Conservation (phyloP, 768 basidiomycete species). For the Tricholoma matsutake region DNA sequence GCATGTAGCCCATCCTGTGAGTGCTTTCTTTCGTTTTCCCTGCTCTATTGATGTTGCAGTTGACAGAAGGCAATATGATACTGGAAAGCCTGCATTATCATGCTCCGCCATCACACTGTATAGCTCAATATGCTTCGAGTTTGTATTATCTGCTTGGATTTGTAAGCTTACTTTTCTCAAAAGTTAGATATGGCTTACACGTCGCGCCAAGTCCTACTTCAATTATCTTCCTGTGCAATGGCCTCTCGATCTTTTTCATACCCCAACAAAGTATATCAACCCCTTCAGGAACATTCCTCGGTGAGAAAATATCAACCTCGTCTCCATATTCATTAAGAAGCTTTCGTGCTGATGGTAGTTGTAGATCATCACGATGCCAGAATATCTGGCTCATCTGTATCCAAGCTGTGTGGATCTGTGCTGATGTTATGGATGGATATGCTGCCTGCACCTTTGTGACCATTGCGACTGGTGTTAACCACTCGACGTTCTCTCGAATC, state of each 20-base stretch:
- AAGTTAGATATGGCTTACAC: constrained; percentile 3
- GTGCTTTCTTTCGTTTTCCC: too few species aligned
- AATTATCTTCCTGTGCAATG: too few species aligned
- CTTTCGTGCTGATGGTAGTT: neutral
- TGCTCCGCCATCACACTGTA: constrained; percentile 14
- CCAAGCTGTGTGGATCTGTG: constrained; percentile 26
- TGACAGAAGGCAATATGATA: constrained; percentile 24
- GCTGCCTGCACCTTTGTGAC: constrained; percentile 31
- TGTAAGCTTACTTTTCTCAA: neutral
- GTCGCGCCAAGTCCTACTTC: too few species aligned
- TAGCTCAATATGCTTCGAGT: constrained; percentile 23
- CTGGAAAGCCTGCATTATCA: constrained; percentile 24
- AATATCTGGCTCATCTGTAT: constrained; percentile 22
- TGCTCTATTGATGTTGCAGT: constrained; percentile 7
- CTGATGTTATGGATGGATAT: constrained; percentile 23
- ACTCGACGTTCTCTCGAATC: neutral
- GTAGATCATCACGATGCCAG: constrained; percentile 22
- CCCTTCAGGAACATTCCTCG: too few species aligned
- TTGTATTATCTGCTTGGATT: constrained; percentile 19
- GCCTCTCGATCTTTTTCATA: too few species aligned
- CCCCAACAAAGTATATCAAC: too few species aligned
- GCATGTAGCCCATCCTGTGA: too few species aligned
- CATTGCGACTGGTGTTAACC: constrained; percentile 16
- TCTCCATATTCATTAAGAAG: too few species aligned
- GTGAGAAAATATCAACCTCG: too few species aligned